phyloP scores from a whole-genome alignment of 805 yeast genomes.

The Wickerhamiella brachini region DNA sequence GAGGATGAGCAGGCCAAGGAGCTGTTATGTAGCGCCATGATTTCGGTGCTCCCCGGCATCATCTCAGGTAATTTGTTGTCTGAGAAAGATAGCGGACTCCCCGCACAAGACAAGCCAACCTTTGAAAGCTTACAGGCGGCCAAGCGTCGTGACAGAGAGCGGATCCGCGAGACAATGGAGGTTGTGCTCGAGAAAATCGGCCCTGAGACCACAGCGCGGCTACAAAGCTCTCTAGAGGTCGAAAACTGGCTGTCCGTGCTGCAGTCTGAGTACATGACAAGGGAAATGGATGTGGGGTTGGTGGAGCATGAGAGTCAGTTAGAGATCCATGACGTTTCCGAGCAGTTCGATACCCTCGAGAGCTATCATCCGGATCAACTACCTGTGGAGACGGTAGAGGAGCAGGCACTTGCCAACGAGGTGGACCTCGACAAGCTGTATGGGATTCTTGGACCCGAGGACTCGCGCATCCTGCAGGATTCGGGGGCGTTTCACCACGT shows the following conservation, averaged over 20 bases:
- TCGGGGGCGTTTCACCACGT: constrained; percentile 14
- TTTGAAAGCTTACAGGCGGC: neutral
- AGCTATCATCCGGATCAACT: constrained; percentile 2
- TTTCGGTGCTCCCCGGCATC: neutral
- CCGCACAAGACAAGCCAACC: neutral
- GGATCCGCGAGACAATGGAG: neutral
- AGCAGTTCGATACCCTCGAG: neutral
- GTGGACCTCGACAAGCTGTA: neutral
- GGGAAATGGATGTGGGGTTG: constrained; percentile 4
- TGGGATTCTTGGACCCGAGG: constrained; percentile 4
- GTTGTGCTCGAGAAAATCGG: neutral
- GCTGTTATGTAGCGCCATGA: neutral
- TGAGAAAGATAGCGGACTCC: neutral
- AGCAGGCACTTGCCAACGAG: constrained; percentile 1
- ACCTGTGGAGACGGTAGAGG: neutral
- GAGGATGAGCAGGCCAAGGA: constrained; percentile 1
- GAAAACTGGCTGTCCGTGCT: neutral
- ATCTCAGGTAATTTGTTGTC: neutral
- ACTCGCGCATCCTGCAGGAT: constrained; percentile 2
- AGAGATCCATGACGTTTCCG: neutral
- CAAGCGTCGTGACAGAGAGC: neutral
- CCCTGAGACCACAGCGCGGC: neutral
- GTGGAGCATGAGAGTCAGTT: constrained; percentile 2
- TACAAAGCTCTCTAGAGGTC: neutral
- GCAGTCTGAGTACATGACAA: neutral